Percentiles rank a stretch among this genome's conserved stretches.
These are phyloP conservation scores for Trichoderma koningii DNA, from an alignment of 2,329 filamentous ascomycete species.

Conservation along the genomic window DNA sequence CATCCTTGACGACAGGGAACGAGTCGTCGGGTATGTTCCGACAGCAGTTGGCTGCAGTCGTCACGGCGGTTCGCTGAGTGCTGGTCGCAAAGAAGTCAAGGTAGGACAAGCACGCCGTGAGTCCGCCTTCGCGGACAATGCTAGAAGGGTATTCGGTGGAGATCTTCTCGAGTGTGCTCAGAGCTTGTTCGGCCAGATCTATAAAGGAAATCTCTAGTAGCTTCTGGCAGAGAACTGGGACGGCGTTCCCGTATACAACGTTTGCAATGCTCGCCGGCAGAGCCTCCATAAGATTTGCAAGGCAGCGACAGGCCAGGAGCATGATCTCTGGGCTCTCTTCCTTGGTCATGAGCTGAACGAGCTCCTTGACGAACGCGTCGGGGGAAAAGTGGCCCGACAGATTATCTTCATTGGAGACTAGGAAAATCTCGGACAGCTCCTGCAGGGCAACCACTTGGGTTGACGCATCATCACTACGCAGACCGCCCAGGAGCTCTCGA, in stretches of 20 bases:
- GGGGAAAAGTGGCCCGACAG: slow-evolving; percentile 92
- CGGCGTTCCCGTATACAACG: slow-evolving; percentile 95
- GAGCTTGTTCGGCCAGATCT: slow-evolving; percentile 91
- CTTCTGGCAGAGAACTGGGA: slow-evolving; percentile 92
- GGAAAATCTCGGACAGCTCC: slow-evolving; percentile 87
- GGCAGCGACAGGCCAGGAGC: slow-evolving; percentile 91
- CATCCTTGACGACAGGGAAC: slow-evolving; percentile 86
- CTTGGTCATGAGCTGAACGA: slow-evolving; percentile 89
- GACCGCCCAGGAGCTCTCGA: slow-evolving; percentile 71
- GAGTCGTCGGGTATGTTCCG: slow-evolving; percentile 94
- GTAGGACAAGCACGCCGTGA: slow-evolving; percentile 94
- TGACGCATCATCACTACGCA: slow-evolving; percentile 84
- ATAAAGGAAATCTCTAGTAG: slow-evolving; percentile 95
- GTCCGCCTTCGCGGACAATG: slow-evolving; percentile 91
- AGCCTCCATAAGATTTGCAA: slow-evolving; percentile 98
- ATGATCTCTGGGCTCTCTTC: slow-evolving; percentile 97
- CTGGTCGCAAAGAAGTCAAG: slow-evolving; percentile 97
- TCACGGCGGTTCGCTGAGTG: slow-evolving; percentile 94
- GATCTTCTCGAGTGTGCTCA: slow-evolving; percentile 97
- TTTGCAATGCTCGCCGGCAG: slow-evolving; percentile 89
- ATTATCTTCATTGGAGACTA: slow-evolving; percentile 96
- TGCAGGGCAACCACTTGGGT: slow-evolving; percentile 89
- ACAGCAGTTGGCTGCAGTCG: slow-evolving; percentile 96
- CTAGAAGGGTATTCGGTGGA: slow-evolving; percentile 93
- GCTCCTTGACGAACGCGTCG: slow-evolving; percentile 91